A percentile compares a stretch with the other conserved stretches of the same genome.
These are phyloP conservation scores for Phytophthora lateralis DNA, from an alignment of 352 stramenopile genomes.

Conservation along the genomic window DNA sequence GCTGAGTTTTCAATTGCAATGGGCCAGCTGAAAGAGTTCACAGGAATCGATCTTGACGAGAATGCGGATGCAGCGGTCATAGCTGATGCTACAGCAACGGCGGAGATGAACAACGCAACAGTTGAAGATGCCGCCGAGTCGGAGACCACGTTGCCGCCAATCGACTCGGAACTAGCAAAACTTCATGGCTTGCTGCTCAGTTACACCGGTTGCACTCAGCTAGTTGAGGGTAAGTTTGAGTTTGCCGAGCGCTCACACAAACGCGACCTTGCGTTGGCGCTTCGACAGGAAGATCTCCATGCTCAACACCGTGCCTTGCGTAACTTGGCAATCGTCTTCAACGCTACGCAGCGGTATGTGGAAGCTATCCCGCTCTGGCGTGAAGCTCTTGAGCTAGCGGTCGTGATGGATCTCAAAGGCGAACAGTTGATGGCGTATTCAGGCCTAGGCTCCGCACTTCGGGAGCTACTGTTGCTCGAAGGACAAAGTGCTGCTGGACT, in stretches of 20 bases:
- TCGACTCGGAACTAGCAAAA: conserved; percentile 40
- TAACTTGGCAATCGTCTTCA: conserved; percentile 61
- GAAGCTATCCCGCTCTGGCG: conserved; percentile 60
- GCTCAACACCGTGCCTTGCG: conserved; percentile 55
- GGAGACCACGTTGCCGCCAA: conserved; percentile 9
- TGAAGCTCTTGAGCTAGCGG: conserved; percentile 55
- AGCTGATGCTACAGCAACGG: neutral
- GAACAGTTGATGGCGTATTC: conserved; percentile 54
- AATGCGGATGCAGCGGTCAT: neutral
- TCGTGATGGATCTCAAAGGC: conserved; percentile 40
- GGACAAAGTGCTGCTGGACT: conserved; percentile 14
- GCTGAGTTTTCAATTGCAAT: conserved; percentile 45
- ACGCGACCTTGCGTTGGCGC: conserved; percentile 50
- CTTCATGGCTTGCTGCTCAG: conserved; percentile 54
- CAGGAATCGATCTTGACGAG: conserved; percentile 16
- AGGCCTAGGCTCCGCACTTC: conserved; percentile 47
- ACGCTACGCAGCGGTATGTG: conserved; percentile 45
- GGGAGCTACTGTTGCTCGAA: conserved; percentile 36
- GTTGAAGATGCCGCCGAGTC: neutral
- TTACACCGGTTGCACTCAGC: conserved; percentile 48
- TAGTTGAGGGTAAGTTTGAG: conserved; percentile 48
- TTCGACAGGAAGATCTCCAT: conserved; percentile 58
- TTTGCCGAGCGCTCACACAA: conserved; percentile 52
- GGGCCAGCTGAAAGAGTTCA: conserved; percentile 32
- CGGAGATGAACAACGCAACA: neutral